phyloP scores from a whole-genome alignment of 2,329 filamentous ascomycete genomes.

The Arthrobotrys conoides region DNA sequence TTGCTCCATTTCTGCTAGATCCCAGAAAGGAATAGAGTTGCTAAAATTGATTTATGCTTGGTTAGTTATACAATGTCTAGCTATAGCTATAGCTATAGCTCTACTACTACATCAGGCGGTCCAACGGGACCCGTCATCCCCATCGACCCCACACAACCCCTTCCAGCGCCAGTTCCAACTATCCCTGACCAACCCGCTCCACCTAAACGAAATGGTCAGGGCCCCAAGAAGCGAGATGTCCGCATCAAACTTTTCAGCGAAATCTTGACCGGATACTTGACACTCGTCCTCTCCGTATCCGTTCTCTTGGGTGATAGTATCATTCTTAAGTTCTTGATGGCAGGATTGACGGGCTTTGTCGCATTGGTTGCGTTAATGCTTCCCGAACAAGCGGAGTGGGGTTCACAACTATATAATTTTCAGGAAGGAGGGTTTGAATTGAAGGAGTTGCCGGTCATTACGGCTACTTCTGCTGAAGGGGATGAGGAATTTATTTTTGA shows the following conservation, averaged over 20 bases:
- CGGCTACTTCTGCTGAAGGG: slow-evolving; percentile 10
- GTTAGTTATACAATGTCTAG: slow-evolving; percentile 19
- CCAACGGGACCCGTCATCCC: slow-evolving; percentile 44
- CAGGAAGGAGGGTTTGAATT: slow-evolving; percentile 55
- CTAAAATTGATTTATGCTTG: background rate
- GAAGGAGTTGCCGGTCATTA: slow-evolving; percentile 23
- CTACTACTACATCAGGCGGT: background rate
- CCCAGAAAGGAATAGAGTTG: background rate
- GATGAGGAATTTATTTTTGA: slow-evolving; percentile 16
- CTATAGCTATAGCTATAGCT: too few relatives aligned
- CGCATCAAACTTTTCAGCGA: slow-evolving; percentile 53
- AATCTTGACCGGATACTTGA: slow-evolving; percentile 48
- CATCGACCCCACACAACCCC: slow-evolving; percentile 37
- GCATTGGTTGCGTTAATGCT: slow-evolving; percentile 45
- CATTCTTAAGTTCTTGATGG: slow-evolving; percentile 51
- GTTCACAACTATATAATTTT: slow-evolving; percentile 43
- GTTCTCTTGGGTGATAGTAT: slow-evolving; percentile 44
- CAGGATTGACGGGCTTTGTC: slow-evolving; percentile 52
- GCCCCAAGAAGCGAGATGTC: slow-evolving; percentile 18
- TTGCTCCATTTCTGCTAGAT: slow-evolving; percentile 3
- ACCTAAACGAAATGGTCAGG: background rate
- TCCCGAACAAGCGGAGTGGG: slow-evolving; percentile 51
- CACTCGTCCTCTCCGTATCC: slow-evolving; percentile 34
- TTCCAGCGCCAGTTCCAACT: slow-evolving; percentile 28
- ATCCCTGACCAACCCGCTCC: slow-evolving; percentile 9